A percentile compares a stretch with the other conserved stretches of the same genome.
phyloP scores from a whole-genome alignment of 768 basidiomycete genomes.

The Scleroderma citrinum region DNA sequence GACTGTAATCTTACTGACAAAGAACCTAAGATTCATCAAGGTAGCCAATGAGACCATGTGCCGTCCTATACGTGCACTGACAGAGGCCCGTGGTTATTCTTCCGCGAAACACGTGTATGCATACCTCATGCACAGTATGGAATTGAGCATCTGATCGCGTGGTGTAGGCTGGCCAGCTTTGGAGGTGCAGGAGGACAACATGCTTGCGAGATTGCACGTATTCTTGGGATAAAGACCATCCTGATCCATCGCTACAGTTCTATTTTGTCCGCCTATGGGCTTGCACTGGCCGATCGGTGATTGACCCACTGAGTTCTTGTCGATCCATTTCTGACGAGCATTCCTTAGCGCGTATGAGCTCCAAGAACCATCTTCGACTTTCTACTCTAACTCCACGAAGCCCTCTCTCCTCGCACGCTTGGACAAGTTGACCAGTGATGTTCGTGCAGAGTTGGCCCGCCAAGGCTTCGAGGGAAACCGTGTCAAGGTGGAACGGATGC shows the following conservation, averaged over 20 bases:
- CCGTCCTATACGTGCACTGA: slow-evolving; percentile 84
- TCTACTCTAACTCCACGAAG: slow-evolving; percentile 59
- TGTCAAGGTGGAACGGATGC: slow-evolving; percentile 73
- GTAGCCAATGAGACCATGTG: slow-evolving; percentile 98
- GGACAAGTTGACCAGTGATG: slow-evolving; percentile 59
- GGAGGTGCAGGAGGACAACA: slow-evolving; percentile 91
- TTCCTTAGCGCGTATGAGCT: slow-evolving; percentile 68
- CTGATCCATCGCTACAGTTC: slow-evolving; percentile 90
- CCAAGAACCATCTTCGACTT: slow-evolving; percentile 85
- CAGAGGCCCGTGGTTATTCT: slow-evolving; percentile 84
- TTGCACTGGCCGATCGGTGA: slow-evolving; percentile 80
- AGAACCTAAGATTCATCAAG: slow-evolving; percentile 71
- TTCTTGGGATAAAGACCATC: slow-evolving; percentile 83
- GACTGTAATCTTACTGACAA: background rate
- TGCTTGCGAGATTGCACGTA: slow-evolving; percentile 84
- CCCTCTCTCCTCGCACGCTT: slow-evolving; percentile 55
- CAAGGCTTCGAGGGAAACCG: slow-evolving; percentile 78
- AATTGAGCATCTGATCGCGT: background rate
- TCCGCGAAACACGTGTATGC: slow-evolving; percentile 65
- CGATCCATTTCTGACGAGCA: background rate
- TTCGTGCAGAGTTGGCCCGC: slow-evolving; percentile 56
- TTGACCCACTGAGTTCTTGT: slow-evolving; percentile 5
- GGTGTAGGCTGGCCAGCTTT: slow-evolving; percentile 68
- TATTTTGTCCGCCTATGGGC: slow-evolving; percentile 88
- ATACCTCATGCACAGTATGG: background rate